A percentile compares a stretch with the other conserved stretches of the same genome.
phyloP scores from a whole-genome alignment of 2,329 filamentous ascomycete genomes.

The Aspergillus felis region DNA sequence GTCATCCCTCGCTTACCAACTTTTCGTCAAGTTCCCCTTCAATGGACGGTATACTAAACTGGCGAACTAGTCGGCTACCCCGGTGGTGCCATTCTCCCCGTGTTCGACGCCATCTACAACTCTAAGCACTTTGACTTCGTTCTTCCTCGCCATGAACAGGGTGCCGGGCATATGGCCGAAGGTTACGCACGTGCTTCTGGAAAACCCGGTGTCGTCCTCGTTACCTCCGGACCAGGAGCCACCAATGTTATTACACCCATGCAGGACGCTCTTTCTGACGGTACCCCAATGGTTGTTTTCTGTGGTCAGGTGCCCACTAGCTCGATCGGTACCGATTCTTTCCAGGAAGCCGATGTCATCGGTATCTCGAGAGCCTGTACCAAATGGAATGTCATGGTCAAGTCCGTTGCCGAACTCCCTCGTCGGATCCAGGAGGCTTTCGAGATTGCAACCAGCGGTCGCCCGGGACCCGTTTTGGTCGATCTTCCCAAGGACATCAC shows the following conservation, averaged over 20 bases:
- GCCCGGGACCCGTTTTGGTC: slow-evolving; percentile 90
- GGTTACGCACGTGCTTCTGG: slow-evolving; percentile 92
- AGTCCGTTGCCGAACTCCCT: slow-evolving; percentile 88
- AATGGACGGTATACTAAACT: slow-evolving; percentile 5
- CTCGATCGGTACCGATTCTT: slow-evolving; percentile 90
- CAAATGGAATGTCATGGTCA: slow-evolving; percentile 99
- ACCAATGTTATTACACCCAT: slow-evolving; percentile 96
- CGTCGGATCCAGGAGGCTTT: slow-evolving; percentile 96
- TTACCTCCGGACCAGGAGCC: slow-evolving; percentile 92
- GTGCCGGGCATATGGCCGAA: slow-evolving; percentile 97
- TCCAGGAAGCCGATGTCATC: slow-evolving; percentile 93
- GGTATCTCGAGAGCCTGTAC: slow-evolving; percentile 94
- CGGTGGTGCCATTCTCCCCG: slow-evolving; percentile 91
- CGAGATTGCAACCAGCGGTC: slow-evolving; percentile 91
- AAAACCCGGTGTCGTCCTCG: slow-evolving; percentile 90
- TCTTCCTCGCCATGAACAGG: slow-evolving; percentile 93
- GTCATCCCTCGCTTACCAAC: slow-evolving; percentile 37
- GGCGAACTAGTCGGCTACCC: slow-evolving; percentile 69
- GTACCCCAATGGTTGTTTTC: slow-evolving; percentile 94
- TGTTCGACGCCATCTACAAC: slow-evolving; percentile 99
- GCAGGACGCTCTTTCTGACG: slow-evolving; percentile 93
- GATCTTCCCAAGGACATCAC: slow-evolving; percentile 97
- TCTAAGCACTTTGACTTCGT: slow-evolving; percentile 96
- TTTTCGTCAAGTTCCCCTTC: background rate
- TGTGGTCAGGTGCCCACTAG: slow-evolving; percentile 85